A percentile compares a stretch with the other conserved stretches of the same genome.
Evolutionary conservation across 2,329 filamentous ascomycete species (phyloP).

Genomic region (Pseudocercospora fijiensis): DNA sequence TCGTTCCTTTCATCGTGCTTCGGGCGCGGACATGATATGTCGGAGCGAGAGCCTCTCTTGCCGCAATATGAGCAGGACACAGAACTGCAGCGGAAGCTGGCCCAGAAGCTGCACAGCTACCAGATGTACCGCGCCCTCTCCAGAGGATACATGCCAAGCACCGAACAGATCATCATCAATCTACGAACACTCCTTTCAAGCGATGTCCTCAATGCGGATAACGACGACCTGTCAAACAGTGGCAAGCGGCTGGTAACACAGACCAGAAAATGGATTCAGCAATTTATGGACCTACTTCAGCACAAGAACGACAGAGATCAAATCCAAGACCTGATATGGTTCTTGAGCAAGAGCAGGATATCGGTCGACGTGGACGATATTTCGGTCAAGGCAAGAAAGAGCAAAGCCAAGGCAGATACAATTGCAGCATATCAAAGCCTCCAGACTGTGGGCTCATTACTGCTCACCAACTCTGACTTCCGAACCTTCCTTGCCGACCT

Average conservation of each 20-base stretch:
- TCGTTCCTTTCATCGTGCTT: slow-evolving; percentile 59
- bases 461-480: slow-evolving; percentile 88
- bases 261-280: slow-evolving; percentile 69
- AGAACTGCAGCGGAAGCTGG: slow-evolving; percentile 69
- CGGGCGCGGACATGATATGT: slow-evolving; percentile 46
- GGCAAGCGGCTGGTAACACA: slow-evolving; percentile 72
- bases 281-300: slow-evolving; percentile 77
- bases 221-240: slow-evolving; percentile 71
- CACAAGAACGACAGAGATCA: slow-evolving; percentile 83
- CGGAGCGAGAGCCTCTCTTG: slow-evolving; percentile 74
- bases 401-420: slow-evolving; percentile 68
- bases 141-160: slow-evolving; percentile 89
- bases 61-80: slow-evolving; percentile 84
- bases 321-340: slow-evolving; percentile 91
- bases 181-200: slow-evolving; percentile 75
- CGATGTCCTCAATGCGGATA: slow-evolving; percentile 73
- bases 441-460: slow-evolving; percentile 76
- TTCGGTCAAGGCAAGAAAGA: slow-evolving; percentile 58
- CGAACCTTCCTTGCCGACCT: slow-evolving; percentile 80
- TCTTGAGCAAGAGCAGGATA: slow-evolving; percentile 69
- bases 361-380: slow-evolving; percentile 66
- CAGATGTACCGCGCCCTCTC: slow-evolving; percentile 83
- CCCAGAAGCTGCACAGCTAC: slow-evolving; percentile 89
- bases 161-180: slow-evolving; percentile 76
- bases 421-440: slow-evolving; percentile 77